Percentiles rank a stretch among this genome's conserved stretches.
phyloP scores from a whole-genome alignment of 371 early-diverging fungal species.

The Mortierella sp. region DNA sequence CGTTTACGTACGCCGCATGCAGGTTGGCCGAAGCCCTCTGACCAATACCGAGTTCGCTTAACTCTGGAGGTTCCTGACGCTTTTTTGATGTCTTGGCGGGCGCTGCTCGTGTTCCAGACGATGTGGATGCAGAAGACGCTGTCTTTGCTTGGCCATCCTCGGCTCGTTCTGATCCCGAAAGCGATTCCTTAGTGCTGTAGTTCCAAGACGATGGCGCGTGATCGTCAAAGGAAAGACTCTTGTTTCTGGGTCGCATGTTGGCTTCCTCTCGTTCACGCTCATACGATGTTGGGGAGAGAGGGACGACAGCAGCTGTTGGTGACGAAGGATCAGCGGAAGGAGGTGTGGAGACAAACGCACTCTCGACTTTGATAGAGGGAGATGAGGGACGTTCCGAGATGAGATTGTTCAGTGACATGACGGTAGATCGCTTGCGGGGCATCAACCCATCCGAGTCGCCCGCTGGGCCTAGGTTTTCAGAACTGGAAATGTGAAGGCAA shows the following conservation, averaged over 20 bases:
- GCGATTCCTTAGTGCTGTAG: constrained; percentile 16
- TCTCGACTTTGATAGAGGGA: not conserved
- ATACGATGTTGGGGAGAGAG: constrained; percentile 37
- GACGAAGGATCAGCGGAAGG: constrained; percentile 27
- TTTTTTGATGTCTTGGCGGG: constrained; percentile 11
- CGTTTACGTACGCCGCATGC: constrained; percentile 46
- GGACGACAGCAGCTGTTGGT: constrained; percentile 43
- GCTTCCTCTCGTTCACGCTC: constrained; percentile 23
- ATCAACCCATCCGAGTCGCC: not conserved
- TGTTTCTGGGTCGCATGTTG: constrained; percentile 16
- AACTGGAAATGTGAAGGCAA: not conserved
- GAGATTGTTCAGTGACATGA: constrained; percentile 41
- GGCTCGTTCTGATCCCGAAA: constrained; percentile 16
- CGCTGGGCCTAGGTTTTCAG: not conserved
- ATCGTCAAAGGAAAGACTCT: constrained; percentile 32
- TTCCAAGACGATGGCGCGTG: constrained; percentile 35
- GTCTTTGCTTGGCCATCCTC: constrained; percentile 14
- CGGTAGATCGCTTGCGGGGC: constrained; percentile 31
- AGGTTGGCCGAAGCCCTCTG: constrained; percentile 51
- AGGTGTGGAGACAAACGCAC: not conserved
- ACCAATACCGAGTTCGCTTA: constrained; percentile 50
- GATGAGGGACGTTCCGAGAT: constrained; percentile 11
- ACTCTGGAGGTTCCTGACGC: constrained; percentile 40
- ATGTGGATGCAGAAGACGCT: not conserved
- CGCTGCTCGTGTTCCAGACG: not conserved